Base-by-base conservation (phyloP, 2,329 filamentous ascomycete genomes). In the Colletotrichum sp. region DNA sequence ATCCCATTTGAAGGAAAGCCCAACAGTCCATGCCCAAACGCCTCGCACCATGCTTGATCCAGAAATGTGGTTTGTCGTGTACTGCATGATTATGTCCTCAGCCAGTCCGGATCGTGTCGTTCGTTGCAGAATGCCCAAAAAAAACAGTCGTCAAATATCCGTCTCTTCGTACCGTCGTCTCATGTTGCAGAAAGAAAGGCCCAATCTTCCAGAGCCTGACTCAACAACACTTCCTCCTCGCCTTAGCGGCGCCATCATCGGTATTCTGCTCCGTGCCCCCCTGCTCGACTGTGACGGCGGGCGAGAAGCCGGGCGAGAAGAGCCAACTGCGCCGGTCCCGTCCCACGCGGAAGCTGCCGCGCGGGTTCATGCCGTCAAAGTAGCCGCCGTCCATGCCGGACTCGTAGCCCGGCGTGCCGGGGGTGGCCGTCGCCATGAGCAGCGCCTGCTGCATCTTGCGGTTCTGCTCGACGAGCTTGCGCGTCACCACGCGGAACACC, bases 401-500 rank as follows among this genome's bases (percentile, higher is more conserved):
- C 72, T 89, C 86, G 79, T 84, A 87, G 15, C 87, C 88, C 5
- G 88, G 88, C 2, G 86, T 87, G 6, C 88, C 88, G 0, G 89
- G 88, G 1, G 87, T 86, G 6, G 89, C 88, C 3, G 89, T 90
- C 18, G 90, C 91, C n/a, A 88, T 87, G 3, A 90, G 81, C 70
- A 92, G 84, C 12, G 89, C 90, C 79, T 91, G 89, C 83, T 92
- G 90, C 83, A 92, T 90, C 86, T 90, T 91, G 79, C 90, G 89
- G 82, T 92, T 92, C 86, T 92, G 90, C 84, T 92, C 91, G 79
- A 92, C 91, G 72, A 92, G 88, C 83, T 92, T 92, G 76, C 91
- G 86, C 44, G 90, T 89, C 16, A 92, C 90, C 57, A 92, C 91
- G 24, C 96, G 91, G 81, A 99, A 99, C 0, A 99, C 96, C 85